Evolutionary conservation across 805 yeast species (phyloP).

Genomic region (Saccharomycopsis sp.): DNA sequence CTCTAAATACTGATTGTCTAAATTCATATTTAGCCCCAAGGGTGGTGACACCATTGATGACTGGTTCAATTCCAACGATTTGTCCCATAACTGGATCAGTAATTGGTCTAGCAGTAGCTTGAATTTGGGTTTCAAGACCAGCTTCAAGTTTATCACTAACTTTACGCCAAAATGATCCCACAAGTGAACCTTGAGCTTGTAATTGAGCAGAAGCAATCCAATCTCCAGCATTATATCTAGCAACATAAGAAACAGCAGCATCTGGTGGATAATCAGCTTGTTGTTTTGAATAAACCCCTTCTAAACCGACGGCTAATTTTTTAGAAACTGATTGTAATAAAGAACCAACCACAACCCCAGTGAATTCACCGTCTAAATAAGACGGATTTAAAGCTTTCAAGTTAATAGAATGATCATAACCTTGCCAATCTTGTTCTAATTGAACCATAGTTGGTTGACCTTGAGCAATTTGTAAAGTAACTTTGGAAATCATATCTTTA

Average conservation of each 20-base stretch:
- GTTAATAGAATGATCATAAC: constrained; percentile 78
- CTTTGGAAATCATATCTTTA: constrained; percentile 64
- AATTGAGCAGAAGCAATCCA: constrained; percentile 94
- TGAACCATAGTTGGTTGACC: constrained; percentile 92
- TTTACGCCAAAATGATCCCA: constrained; percentile 89
- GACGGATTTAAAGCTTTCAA: constrained; percentile 88
- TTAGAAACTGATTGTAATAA: constrained; percentile 82
- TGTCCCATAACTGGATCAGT: constrained; percentile 67
- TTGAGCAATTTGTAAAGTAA: constrained; percentile 77
- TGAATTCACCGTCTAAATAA: constrained; percentile 58
- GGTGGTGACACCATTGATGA: constrained; percentile 85
- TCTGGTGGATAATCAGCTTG: constrained; percentile 76
- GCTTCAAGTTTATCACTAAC: constrained; percentile 91
- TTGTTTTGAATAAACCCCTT: constrained; percentile 71
- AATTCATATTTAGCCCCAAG: constrained; percentile 96
- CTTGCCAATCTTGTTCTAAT: constrained; percentile 92
- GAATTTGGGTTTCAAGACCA: constrained; percentile 78
- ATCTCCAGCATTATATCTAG: constrained; percentile 70
- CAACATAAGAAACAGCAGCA: constrained; percentile 80
- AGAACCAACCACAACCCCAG: constrained; percentile 91
- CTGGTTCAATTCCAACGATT: constrained; percentile 75
- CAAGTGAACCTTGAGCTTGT: constrained; percentile 84
- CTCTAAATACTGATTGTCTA: constrained; percentile 92
- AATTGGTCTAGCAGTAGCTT: constrained; percentile 66
- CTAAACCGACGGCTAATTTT: constrained; percentile 79